phyloP scores from a whole-genome alignment of 495 filamentous ascomycete genomes.

The Aspergillus conjunctus region DNA sequence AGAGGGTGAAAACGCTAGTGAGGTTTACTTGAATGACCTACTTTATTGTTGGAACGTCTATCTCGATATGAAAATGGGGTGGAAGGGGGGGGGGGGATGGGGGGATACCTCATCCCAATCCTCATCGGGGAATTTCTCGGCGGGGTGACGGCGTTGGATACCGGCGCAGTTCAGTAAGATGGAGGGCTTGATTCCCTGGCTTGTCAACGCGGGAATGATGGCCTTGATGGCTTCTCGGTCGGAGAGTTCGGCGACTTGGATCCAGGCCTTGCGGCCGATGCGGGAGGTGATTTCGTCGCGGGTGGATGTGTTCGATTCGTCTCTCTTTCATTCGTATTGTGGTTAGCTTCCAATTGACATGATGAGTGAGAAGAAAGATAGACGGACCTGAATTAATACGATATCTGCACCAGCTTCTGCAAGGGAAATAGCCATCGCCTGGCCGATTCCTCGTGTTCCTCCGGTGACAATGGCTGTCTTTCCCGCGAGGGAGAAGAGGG shows the following conservation, averaged over 20 bases:
- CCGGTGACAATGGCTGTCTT: constrained; percentile 85
- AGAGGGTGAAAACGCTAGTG: constrained; percentile 77
- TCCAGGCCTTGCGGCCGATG: constrained; percentile 66
- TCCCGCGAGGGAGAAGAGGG: constrained; percentile 49
- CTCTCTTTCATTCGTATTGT: constrained; percentile 49
- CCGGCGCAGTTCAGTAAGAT: constrained; percentile 87
- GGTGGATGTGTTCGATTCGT: constrained; percentile 57
- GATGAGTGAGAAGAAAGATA: constrained; percentile 30
- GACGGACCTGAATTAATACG: constrained; percentile 59
- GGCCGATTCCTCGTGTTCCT: constrained; percentile 84
- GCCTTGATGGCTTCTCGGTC: constrained; percentile 48
- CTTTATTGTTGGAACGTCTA: background rate
- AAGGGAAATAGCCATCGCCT: constrained; percentile 77
- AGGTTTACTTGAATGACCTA: constrained; percentile 84
- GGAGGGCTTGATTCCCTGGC: constrained; percentile 60
- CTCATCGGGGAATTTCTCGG: constrained; percentile 73
- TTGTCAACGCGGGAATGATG: constrained; percentile 60
- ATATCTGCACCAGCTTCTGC: constrained; percentile 87
- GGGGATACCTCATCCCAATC: constrained; percentile 72
- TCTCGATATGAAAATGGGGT: background rate
- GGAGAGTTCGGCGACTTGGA: constrained; percentile 74
- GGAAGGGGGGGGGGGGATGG: background rate
- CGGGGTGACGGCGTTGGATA: constrained; percentile 79
- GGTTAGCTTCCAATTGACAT: background rate
- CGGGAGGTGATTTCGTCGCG: constrained; percentile 58